Percentiles rank a stretch among this genome's conserved stretches.
These are phyloP conservation scores for Rhazya stricta DNA, from an alignment of 257 asterid genomes.

Conservation along the genomic window DNA sequence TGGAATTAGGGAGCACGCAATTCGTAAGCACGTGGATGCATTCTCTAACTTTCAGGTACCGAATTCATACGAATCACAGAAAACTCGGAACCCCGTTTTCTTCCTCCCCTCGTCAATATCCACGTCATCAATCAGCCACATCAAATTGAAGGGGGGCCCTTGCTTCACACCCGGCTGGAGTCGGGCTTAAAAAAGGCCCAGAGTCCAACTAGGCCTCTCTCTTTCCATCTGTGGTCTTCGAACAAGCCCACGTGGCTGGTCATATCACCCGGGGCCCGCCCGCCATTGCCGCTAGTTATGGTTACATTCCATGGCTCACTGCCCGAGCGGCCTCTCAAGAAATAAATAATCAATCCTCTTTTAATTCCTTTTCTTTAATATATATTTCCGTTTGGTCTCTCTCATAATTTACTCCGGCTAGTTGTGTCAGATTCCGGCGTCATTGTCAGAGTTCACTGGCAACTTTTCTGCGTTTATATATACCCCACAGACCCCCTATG, in stretches of 20 bases:
- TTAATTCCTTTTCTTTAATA: neutral
- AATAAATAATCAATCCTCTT: neutral
- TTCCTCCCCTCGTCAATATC: neutral
- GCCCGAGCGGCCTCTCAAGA: conserved; percentile 26
- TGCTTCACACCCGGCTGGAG: conserved; percentile 27
- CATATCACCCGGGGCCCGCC: conserved; percentile 54
- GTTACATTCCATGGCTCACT: conserved; percentile 34
- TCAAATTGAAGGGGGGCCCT: conserved; percentile 6
- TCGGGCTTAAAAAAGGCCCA: conserved; percentile 17
- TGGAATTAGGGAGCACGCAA: neutral
- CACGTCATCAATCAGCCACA: conserved; percentile 24
- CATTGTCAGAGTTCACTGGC: conserved; percentile 40
- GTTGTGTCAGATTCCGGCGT: conserved; percentile 31
- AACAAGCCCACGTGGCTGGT: conserved; percentile 74
- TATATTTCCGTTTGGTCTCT: conserved; percentile 6
- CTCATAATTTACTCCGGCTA: conserved; percentile 32
- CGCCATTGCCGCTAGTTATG: conserved; percentile 43
- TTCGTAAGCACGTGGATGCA: neutral
- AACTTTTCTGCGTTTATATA: conserved; percentile 31
- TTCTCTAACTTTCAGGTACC: conserved; percentile 29
- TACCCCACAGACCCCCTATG: conserved; percentile 28
- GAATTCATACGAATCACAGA: neutral
- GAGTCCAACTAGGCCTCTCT: conserved; percentile 14
- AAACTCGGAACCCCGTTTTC: conserved; percentile 16
- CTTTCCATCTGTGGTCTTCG: conserved; percentile 13